Conservation (phyloP, 176 grass and related monocot genomes). For the bread wheat (Triticum aestivum) region DNA sequence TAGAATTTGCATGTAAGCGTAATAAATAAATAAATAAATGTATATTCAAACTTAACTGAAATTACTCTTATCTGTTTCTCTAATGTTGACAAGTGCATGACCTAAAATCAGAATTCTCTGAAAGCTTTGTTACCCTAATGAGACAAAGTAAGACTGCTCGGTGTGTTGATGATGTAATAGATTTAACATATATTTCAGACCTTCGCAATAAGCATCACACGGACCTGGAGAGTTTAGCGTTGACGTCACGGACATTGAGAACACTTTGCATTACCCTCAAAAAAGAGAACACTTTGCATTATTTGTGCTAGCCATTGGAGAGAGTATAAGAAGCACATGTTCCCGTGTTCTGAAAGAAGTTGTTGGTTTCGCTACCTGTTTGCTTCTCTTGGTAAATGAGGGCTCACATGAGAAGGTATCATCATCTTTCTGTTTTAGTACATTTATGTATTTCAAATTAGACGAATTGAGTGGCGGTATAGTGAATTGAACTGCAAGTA, state of each 20-base stretch:
- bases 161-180: conserved; percentile 22
- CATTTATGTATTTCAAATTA: neutral
- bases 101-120: neutral
- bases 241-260: conserved; percentile 64
- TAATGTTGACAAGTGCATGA: too few species aligned
- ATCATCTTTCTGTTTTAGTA: neutral
- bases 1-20: too few species aligned
- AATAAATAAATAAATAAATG: too few species aligned
- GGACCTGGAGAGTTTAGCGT: conserved; percentile 62
- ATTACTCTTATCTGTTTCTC: too few species aligned
- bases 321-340: conserved; percentile 50
- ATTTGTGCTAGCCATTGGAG: conserved; percentile 59
- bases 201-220: conserved; percentile 55
- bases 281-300: neutral
- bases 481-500: neutral
- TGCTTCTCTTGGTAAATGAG: conserved; percentile 50
- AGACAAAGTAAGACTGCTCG: neutral
- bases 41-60: too few species aligned
- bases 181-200: conserved; percentile 47
- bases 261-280: conserved; percentile 19
- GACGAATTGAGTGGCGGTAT: neutral
- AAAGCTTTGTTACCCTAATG: neutral
- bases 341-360: conserved; percentile 53
- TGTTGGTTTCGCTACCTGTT: conserved; percentile 36
- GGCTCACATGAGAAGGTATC: conserved; percentile 69